Evolutionary conservation across 768 basidiomycete genomes (phyloP).

Genomic region (Termitomyces sp.): DNA sequence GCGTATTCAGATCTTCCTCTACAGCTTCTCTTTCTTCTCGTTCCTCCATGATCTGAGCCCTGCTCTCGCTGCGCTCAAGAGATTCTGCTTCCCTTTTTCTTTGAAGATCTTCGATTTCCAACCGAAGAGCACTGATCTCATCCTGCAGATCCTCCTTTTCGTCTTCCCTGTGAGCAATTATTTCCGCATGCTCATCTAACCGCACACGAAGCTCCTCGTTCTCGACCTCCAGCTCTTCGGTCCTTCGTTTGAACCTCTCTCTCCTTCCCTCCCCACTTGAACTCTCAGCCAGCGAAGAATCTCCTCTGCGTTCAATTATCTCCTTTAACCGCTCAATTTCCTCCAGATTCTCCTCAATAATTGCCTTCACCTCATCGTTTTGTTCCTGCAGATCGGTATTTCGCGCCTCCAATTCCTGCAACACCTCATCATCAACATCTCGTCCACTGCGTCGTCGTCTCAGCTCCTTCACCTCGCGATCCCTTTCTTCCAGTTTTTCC

Average conservation of each 20-base stretch:
- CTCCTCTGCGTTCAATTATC: constrained; percentile 53
- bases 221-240: constrained; percentile 56
- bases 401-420: constrained; percentile 52
- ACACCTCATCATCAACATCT: constrained; percentile 40
- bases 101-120: constrained; percentile 64
- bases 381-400: constrained; percentile 71
- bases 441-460: constrained; percentile 40
- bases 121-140: constrained; percentile 52
- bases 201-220: constrained; percentile 55
- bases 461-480: constrained; percentile 63
- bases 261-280: constrained; percentile 33
- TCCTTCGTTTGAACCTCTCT: constrained; percentile 39
- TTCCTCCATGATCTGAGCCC: constrained; percentile 65
- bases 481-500: constrained; percentile 67
- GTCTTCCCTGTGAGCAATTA: constrained; percentile 54
- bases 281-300: constrained; percentile 30
- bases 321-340: constrained; percentile 74
- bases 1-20: constrained; percentile 71
- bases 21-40: constrained; percentile 70
- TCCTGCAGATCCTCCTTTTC: constrained; percentile 70
- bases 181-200: constrained; percentile 53
- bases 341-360: constrained; percentile 78
- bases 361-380: constrained; percentile 59
- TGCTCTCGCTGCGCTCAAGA: constrained; percentile 66
- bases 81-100: constrained; percentile 57